These are phyloP conservation scores for Achaetomium macrosporum DNA, from an alignment of 2,329 filamentous ascomycete species.

Conservation along the genomic window DNA sequence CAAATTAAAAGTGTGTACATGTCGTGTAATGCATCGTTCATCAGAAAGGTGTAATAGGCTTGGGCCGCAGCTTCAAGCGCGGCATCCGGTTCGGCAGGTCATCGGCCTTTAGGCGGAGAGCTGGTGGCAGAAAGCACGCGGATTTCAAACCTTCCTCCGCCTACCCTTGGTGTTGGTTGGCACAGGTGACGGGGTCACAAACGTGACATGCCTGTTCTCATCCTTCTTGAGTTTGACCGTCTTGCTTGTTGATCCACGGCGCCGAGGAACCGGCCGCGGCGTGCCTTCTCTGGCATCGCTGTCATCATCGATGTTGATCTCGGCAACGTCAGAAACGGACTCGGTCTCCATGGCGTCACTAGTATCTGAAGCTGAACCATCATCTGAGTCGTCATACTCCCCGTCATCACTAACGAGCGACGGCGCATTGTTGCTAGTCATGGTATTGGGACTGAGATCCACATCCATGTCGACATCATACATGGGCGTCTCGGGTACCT, in stretches of 20 bases:
- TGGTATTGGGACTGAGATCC: conserved; percentile 63
- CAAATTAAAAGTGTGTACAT: conserved; percentile 12
- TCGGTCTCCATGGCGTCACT: conserved; percentile 54
- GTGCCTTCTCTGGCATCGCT: conserved; percentile 33
- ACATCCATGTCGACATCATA: conserved; percentile 52
- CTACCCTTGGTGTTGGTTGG: conserved; percentile 31
- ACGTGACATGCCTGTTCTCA: conserved; percentile 50
- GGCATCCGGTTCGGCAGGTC: background rate
- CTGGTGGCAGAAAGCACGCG: background rate
- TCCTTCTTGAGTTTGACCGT: conserved; percentile 49
- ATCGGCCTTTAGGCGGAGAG: no score
- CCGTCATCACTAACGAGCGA: conserved; percentile 76
- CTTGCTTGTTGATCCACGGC: conserved; percentile 35
- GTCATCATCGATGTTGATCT: conserved; percentile 57
- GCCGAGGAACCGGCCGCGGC: conserved; percentile 29
- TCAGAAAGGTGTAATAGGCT: background rate
- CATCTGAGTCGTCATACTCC: conserved; percentile 68
- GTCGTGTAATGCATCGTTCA: background rate
- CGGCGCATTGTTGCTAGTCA: conserved; percentile 69
- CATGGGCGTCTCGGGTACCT: conserved; percentile 28
- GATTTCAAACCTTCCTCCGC: conserved; percentile 24
- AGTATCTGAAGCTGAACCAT: conserved; percentile 54
- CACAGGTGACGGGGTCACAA: conserved; percentile 47
- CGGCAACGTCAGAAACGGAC: conserved; percentile 54
- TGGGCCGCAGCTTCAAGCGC: background rate